Percentiles rank a stretch among this genome's conserved stretches.
Evolutionary conservation across 164 flowering plant species (phyloP).

Genomic region (Stephania japonica): DNA sequence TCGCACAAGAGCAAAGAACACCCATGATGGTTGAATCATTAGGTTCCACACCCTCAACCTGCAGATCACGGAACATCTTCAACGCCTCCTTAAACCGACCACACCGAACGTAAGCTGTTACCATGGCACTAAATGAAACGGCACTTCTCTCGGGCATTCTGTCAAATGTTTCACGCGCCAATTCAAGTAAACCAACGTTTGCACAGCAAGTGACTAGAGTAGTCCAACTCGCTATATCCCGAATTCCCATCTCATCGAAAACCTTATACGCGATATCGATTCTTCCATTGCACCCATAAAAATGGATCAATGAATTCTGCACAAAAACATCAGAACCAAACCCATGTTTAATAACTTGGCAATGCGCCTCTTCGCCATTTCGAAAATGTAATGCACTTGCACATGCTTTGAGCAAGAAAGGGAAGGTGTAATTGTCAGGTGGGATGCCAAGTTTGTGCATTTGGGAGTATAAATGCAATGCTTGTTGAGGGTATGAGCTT

Average conservation of each 20-base stretch:
- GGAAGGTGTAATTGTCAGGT: constrained; percentile 28
- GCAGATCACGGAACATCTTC: constrained; percentile 25
- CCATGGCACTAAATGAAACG: constrained; percentile 37
- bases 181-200: constrained; percentile 12
- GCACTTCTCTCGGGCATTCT: constrained; percentile 33
- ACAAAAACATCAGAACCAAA: constrained; percentile 20
- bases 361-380: constrained; percentile 23
- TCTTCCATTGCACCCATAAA: constrained; percentile 20
- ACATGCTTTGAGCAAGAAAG: constrained; percentile 32
- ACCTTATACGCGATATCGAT: constrained; percentile 12
- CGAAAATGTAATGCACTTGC: constrained; percentile 11
- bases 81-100: constrained; percentile 27
- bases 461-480: constrained; percentile 16
- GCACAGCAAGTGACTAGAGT: constrained; percentile 20
- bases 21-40: constrained; percentile 24
- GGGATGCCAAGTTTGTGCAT: constrained; percentile 17
- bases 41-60: constrained; percentile 19
- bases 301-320: constrained; percentile 24
- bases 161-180: constrained; percentile 27
- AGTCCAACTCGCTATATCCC: constrained; percentile 32
- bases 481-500: constrained; percentile 17
- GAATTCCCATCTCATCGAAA: constrained; percentile 18
- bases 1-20: constrained; percentile 22
- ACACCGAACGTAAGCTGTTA: constrained; percentile 22
- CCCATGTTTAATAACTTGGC: constrained; percentile 21